Evolutionary conservation across 169 alveolate species (phyloP), one percentile per base, ranked within the genome.

Genomic region (Besnoitia besnoiti): DNA sequence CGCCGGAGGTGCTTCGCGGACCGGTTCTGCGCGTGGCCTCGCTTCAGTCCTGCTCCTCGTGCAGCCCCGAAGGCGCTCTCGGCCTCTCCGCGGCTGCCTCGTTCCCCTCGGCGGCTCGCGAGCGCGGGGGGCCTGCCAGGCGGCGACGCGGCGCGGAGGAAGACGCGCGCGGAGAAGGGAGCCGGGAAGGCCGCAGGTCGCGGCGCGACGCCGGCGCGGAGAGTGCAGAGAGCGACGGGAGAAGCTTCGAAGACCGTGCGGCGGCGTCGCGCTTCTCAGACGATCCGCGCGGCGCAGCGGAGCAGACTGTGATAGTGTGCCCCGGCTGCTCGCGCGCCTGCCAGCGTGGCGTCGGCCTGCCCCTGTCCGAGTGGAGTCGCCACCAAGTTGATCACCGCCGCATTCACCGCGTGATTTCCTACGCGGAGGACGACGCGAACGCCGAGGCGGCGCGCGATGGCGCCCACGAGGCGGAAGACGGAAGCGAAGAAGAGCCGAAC

Each of bases 371-470:
- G 84, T 73, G 84, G 84, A 39, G 84, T 33, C 40, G 46, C 21
- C 84, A 73, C 46, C 84, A 73, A 33, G 84, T 73, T 0, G 49
- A 39, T n/a, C 84, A 73, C 27, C 84, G 33, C 44, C 84, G 84
- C 21, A 21, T 73, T 10, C 84, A 73, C 46, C 84, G 84, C 40
- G 84, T 73, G 40, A 39, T 73, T 1, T 73, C 84, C 46, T 73
- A 73, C 46, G 84, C 46, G 16, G 84, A 73, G 24, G 84, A 73
- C 0, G 84, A n/a, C n/a, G n/a, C n/a, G n/a, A n/a, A n/a, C n/a
- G n/a, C n/a, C n/a, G n/a, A n/a, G n/a, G n/a, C n/a, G n/a, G n/a
- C n/a, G n/a, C n/a, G n/a, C n/a, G n/a, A n/a, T n/a, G n/a, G n/a
- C n/a, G n/a, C n/a, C n/a, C n/a, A n/a, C n/a, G n/a, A n/a, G n/a